Conservation (phyloP, 345 rosid species). For the Diplotaxis tenuifolia region DNA sequence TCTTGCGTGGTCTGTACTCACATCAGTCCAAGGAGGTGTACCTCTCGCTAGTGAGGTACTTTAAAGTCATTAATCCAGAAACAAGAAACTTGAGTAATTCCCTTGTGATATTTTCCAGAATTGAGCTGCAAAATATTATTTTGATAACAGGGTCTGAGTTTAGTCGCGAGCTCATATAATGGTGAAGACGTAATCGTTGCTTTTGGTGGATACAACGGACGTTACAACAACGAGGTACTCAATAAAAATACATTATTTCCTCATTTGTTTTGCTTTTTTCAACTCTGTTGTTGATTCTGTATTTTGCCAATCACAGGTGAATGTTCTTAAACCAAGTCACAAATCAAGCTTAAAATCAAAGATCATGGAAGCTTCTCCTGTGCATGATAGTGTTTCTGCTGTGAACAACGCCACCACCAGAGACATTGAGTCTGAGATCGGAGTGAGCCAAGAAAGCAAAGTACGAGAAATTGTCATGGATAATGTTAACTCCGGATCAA, state of each 20-base stretch:
- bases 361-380: constrained; percentile 46
- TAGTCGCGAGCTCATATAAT: constrained; percentile 66
- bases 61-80: not conserved
- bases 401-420: constrained; percentile 60
- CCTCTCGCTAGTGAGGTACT: constrained; percentile 96
- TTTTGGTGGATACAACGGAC: constrained; percentile 95
- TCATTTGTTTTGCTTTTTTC: not conserved
- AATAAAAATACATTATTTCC: not conserved
- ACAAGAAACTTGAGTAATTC: not conserved
- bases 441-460: constrained; percentile 66
- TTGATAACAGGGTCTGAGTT: constrained; percentile 73
- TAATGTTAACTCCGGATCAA: constrained; percentile 45
- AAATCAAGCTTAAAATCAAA: constrained; percentile 74
- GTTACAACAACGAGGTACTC: constrained; percentile 74
- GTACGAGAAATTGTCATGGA: constrained; percentile 75
- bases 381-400: constrained; percentile 71
- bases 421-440: constrained; percentile 71
- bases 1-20: constrained; percentile 79
- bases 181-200: constrained; percentile 79
- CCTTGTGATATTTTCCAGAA: constrained; percentile 1
- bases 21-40: constrained; percentile 74
- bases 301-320: constrained; percentile 43
- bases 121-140: constrained; percentile 12
- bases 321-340: constrained; percentile 87
- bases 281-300: constrained; percentile 11